Base-by-base conservation (phyloP, 164 flowering plant genomes). In the Vitis labrusca region DNA sequence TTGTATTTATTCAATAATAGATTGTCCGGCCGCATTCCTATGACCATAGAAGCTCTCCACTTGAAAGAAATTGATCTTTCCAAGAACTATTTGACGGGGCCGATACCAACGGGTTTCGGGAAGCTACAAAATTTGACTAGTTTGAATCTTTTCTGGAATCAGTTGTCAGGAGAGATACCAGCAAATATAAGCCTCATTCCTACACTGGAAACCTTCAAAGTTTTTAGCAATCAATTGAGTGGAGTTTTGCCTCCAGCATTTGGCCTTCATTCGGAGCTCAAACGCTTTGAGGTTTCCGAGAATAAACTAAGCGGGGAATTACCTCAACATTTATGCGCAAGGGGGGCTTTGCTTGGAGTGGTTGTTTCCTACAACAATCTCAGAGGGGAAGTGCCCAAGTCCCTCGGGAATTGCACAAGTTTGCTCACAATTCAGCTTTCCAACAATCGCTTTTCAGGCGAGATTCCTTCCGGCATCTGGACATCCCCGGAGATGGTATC, bases 21-120 rank as follows among this genome's bases (percentile, higher is more conserved):
- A 8, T 77, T 94, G 47, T 81, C 91, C 0, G 97, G 98, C 0
- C 76, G 63, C 56, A 80, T 92, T 14, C 98, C 98, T 0, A 17
- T 17, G 19, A 17, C 59, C 10, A 67, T 91, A 0, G 76, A 80
- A 54, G 70, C 89, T 1, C 14, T 77, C 50, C 68, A 75, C 15
- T 69, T 94, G 71, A 59, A 1, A 0, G 72, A 77, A 0, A 68
- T 91, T 9, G 97, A 94, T 76, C 70, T 92, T 9, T 77, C 85
- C 0, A 65, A 10, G 58, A 94, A 94, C 74, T 70, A 78, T 14
- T 64, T 94, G 67, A 83, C 67, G 14, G 98, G 98, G 13, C 1
- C 79, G 5, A 77, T 94, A 5, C 97, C 97, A 0, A 79, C 74
- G 27, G 89, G 70, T 16, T 71, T 94, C 27, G 92, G 87, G 5